A percentile compares a stretch with the other conserved stretches of the same genome.
Conservation (phyloP, 148 eudicot genomes). For the Silene uniflora region DNA sequence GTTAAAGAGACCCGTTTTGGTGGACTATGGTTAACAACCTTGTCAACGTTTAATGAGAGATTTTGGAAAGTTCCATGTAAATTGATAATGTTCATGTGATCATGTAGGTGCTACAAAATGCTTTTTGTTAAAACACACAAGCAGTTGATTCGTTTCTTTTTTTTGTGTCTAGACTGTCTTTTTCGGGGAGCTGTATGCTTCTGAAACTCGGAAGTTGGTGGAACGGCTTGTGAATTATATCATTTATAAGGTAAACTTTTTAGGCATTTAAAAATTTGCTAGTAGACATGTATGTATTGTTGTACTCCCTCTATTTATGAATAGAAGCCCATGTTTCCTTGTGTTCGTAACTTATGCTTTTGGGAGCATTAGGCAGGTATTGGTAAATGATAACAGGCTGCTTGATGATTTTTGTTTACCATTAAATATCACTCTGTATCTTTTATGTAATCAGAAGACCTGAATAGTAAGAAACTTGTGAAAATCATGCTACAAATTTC, state of each 20-base stretch:
- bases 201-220: constrained; percentile 76
- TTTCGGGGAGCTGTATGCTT: constrained; percentile 64
- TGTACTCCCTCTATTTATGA: neutral
- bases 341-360: neutral
- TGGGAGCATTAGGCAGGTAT: neutral
- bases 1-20: neutral
- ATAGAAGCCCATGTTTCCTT: too few species aligned
- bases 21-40: neutral
- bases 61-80: neutral
- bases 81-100: neutral
- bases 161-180: constrained; percentile 62
- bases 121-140: neutral
- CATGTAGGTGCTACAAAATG: neutral
- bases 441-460: neutral
- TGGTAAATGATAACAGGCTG: neutral
- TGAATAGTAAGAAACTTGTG: neutral
- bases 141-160: constrained; percentile 7
- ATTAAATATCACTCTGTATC: neutral
- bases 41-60: neutral
- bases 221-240: constrained; percentile 85
- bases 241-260: constrained; percentile 67
- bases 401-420: neutral
- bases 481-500: neutral
- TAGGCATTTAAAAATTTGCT: neutral
- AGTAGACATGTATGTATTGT: neutral